Evolutionary conservation across 2,329 filamentous ascomycete genomes (phyloP), one percentile per base, ranked within the genome.

Genomic region (Diaporthe citriasiana): DNA sequence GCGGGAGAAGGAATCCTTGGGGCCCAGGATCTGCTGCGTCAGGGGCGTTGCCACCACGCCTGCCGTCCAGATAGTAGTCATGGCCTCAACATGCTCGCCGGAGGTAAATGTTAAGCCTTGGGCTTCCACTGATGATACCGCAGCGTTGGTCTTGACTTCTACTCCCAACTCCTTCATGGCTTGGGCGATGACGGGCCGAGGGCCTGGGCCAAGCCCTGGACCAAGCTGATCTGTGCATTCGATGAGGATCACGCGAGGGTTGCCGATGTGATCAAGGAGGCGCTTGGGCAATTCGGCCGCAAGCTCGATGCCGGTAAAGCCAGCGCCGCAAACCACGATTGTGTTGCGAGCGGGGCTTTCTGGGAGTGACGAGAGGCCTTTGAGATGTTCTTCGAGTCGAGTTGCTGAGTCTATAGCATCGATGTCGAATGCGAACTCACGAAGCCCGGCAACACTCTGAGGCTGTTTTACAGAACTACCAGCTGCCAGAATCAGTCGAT

Each of bases 401-500:
- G 30, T 50, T 33, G 60, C 60, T 3, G 60, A 66, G 10, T 50
- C 42, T 3, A 66, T 22, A 25, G 42, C 30, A 19, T 66, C 60
- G 42, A 66, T 50, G 10, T 66, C 45, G 30, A 66, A 66, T 50
- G 60, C 42, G 27, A 51, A 38, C 45, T 66, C 60, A 35, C 42
- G 42, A 2, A 66, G 60, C 6, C 60, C 60, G 3, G 30, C 1
- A 22, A 51, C 30, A 38, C 42, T 2, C 1, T 50, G 42, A 25
- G 60, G 60, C 22, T 50, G 42, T 38, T 30, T 66, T 30, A 66
- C 42, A 17, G 45, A 66, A 27, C 60, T 66, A 30, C 60, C 60
- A 35, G 60, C 42, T 50, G 60, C 60, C 15, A 66, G 60, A 35
- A 66, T 66, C 42, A 66, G 60, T 4, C 60, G 60, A 22, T 66